Evolutionary conservation across 169 alveolate genomes (phyloP).

Genomic region (Cryptosporidium meleagridis): DNA sequence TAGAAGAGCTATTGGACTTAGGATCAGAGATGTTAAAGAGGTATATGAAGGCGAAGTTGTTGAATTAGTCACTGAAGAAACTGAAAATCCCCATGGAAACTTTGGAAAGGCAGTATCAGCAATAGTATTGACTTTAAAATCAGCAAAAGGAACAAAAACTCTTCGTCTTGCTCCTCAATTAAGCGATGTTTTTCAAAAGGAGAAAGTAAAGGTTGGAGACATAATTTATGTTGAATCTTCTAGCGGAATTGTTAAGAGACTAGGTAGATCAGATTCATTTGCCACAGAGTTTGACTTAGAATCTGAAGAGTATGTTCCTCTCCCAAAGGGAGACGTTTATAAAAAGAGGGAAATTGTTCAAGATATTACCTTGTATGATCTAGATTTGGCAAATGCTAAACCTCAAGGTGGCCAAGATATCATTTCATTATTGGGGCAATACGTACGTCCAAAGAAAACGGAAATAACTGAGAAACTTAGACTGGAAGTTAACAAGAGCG

Average conservation of each 20-base stretch:
- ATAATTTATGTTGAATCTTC: conserved; percentile 97
- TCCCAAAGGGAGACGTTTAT: conserved; percentile 99
- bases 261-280: conserved; percentile 97
- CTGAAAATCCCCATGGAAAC: conserved; percentile 91
- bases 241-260: conserved; percentile 97
- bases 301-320: conserved; percentile 99
- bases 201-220: conserved; percentile 97
- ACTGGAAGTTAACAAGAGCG: conserved; percentile 97
- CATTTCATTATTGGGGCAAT: conserved; percentile 95
- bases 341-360: conserved; percentile 99
- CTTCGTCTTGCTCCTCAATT: conserved; percentile 97
- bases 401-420: conserved; percentile 98
- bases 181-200: conserved; percentile 96
- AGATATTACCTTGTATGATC: conserved; percentile 99
- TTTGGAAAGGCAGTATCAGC: conserved; percentile 84
- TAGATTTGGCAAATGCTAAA: conserved; percentile 99
- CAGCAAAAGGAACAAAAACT: conserved; percentile 97
- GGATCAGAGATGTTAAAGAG: conserved; percentile 98
- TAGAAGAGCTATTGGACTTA: conserved; percentile 98
- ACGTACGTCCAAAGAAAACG: conserved; percentile 97
- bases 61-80: conserved; percentile 95
- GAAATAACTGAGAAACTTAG: conserved; percentile 99
- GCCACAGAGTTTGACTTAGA: conserved; percentile 99
- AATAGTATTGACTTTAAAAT: conserved; percentile 94
- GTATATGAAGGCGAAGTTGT: conserved; percentile 99